Base-by-base conservation (phyloP, 139 green algal genomes). In the Coccomyxa sp. region DNA sequence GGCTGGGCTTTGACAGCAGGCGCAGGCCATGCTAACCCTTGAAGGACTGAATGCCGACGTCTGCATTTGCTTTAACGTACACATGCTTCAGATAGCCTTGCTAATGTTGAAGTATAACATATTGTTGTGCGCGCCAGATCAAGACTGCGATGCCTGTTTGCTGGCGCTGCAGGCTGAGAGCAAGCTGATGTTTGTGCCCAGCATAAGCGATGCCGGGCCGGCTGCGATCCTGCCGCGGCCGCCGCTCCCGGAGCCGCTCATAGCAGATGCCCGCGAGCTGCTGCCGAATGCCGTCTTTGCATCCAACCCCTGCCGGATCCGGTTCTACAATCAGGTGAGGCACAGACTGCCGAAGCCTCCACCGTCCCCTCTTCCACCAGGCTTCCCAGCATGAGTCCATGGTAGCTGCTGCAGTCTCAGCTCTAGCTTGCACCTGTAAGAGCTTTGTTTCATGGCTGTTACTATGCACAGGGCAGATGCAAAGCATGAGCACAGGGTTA, bases 151-250 rank as follows among this genome's bases (percentile, higher is more conserved):
- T 10, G 58, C 44, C 44, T 58, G 64, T 7, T 37, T 6, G 18
- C n/a, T 71, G 64, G 6, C 27, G 2, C 29, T n/a, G 68, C 83
- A 91, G 82, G 82, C 88, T 8, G 73, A 84, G 37, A 91, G 80
- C 74, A 87, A 82, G 22, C 94, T 96, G 73, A 83, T 98, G 40
- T 92, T 98, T 77, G 84, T 98, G 35, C 94, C 94, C 0, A 94
- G 94, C 1, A 93, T 93, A 0, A 83, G 88, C 35, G 94, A 98
- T 78, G 81, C 93, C 0, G 89, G 92, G 6, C 83, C 88, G 0
- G 85, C 75, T 1, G 29, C 50, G 35, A 82, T 92, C 33, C 83
- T 98, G 73, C 94, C 94, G 5, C 90, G 91, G 71, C 90, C 92
- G 14, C 78, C 87, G 1, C 86, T 98, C 75, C 89, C 90, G 0